Base-by-base conservation (phyloP, 176 grass and related monocot species). In the Musa troglodytarum region DNA sequence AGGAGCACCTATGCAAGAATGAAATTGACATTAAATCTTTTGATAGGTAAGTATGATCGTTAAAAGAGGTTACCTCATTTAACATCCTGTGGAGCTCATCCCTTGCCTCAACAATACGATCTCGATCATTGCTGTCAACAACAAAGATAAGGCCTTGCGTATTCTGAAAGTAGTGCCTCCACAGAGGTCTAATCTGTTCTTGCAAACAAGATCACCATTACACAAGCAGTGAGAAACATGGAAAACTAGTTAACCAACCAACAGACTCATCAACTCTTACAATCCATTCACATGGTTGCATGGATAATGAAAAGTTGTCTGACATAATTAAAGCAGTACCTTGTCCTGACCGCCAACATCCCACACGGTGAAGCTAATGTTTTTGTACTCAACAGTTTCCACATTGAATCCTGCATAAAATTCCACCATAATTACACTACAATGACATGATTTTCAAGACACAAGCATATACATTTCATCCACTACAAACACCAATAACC, bases 321-420 rank as follows among this genome's bases (percentile, higher is more conserved):
- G 21, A 21, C 11, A 19, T n/a, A 51, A 70, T 10, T 16, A n/a
- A 1, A 50, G 17, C 12, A 70, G 19, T 51, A 70, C 68, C 68
- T 70, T 70, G 68, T 70, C 68, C 68, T 70, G 68, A 51, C 68
- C 68, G 22, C 68, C 68, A 21, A 70, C 68, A 70, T 70, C 68
- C 68, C 68, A 70, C 17, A 70, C 68, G 3, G 68, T 70, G 68
- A 70, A 70, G 49, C 68, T 70, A 52, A 70, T 70, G 68, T 70
- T 70, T 20, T 70, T 70, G 68, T 70, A 70, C 43, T 70, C 68
- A 20, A 70, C 68, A 51, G 68, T 70, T 17, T 70, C 68, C 68
- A 70, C 68, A 50, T 70, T 70, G 68, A 70, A 70, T 52, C 68
- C 68, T 70, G 49, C 68, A 70, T 11, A 1, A 50, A 49, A 49